These are phyloP conservation scores for Boletus tomentosulus DNA, from an alignment of 768 basidiomycete species.

Conservation along the genomic window DNA sequence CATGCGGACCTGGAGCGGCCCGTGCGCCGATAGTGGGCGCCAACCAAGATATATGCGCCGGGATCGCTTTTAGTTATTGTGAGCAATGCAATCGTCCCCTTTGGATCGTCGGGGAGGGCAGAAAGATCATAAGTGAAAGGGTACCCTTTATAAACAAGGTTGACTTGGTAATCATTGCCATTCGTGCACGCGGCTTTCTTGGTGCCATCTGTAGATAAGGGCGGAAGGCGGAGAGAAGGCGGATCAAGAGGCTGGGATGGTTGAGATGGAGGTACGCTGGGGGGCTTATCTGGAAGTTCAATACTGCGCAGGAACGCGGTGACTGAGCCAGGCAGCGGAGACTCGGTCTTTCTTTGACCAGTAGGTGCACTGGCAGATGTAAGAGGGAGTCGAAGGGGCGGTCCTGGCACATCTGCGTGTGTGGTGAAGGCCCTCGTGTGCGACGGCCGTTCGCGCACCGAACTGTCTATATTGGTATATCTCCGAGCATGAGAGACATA, in stretches of 20 bases:
- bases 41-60: conserved; percentile 28
- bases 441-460: conserved; percentile 4
- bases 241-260: conserved; percentile 7
- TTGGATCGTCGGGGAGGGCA: conserved; percentile 29
- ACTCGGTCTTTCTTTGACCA: conserved; percentile 2
- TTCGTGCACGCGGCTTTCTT: neutral
- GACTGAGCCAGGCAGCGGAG: conserved; percentile 15
- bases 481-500: conserved; percentile 2
- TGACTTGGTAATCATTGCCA: conserved; percentile 15
- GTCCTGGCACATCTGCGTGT: conserved; percentile 10
- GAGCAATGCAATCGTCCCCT: conserved; percentile 25
- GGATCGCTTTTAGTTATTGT: conserved; percentile 28
- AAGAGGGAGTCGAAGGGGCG: conserved; percentile 14
- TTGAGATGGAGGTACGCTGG: conserved; percentile 10
- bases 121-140: conserved; percentile 27
- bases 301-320: conserved; percentile 25
- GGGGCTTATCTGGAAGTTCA: conserved; percentile 17
- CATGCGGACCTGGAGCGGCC: conserved; percentile 30
- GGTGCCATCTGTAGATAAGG: conserved; percentile 9
- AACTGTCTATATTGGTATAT: conserved; percentile 3
- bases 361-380: neutral
- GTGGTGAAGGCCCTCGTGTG: conserved; percentile 4
- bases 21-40: conserved; percentile 32
- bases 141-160: conserved; percentile 26
- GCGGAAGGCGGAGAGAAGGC: conserved; percentile 9